These are phyloP conservation scores for Diaporthe citri DNA, from an alignment of 2,329 filamentous ascomycete species.

Conservation along the genomic window DNA sequence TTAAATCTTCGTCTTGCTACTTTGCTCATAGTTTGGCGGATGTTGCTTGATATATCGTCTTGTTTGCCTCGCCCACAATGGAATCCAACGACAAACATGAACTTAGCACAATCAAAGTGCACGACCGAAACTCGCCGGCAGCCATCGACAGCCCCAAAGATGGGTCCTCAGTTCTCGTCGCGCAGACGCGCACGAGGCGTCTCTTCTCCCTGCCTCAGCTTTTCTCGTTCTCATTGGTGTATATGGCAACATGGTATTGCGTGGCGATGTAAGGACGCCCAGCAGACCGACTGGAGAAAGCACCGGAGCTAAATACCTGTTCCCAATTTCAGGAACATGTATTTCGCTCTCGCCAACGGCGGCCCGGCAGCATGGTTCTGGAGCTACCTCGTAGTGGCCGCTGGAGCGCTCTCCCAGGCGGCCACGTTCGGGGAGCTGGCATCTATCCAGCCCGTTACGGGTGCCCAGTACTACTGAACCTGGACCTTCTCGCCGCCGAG, in stretches of 20 bases:
- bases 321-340: constrained; percentile 33
- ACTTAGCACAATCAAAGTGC: not conserved
- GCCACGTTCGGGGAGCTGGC: constrained; percentile 54
- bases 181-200: constrained; percentile 21
- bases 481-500: constrained; percentile 35
- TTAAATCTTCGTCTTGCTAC: not conserved
- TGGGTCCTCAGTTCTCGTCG: not conserved
- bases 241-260: constrained; percentile 22
- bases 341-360: constrained; percentile 48
- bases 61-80: not conserved
- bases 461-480: constrained; percentile 58
- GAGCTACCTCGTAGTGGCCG: constrained; percentile 48
- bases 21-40: constrained; percentile 32
- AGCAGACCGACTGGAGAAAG: constrained; percentile 44
- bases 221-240: constrained; percentile 25
- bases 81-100: not conserved
- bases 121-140: not conserved
- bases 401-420: constrained; percentile 47
- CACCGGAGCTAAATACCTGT: constrained; percentile 49
- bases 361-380: constrained; percentile 49
- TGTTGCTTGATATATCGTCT: not conserved
- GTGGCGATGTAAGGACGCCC: not conserved
- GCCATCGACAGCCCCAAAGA: not conserved
- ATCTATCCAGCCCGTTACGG: constrained; percentile 54
- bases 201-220: constrained; percentile 30